phyloP scores from a whole-genome alignment of 768 basidiomycete genomes.

The Trichaptum fuscoviolaceum region DNA sequence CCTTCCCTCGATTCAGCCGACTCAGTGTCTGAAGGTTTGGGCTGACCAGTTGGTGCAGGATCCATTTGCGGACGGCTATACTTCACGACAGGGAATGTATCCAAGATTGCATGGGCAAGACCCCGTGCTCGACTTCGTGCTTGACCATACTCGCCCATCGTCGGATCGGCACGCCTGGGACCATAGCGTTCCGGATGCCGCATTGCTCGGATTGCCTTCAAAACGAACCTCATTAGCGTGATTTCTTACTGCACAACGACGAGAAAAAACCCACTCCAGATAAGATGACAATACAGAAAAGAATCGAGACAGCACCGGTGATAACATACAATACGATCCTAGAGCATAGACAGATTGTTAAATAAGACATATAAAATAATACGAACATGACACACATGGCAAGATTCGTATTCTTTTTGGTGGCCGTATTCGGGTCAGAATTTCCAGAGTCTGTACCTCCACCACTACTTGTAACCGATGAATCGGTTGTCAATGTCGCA shows the following conservation, averaged over 20 bases:
- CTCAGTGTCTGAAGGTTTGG: not conserved
- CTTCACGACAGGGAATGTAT: slow-evolving; percentile 93
- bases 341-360: slow-evolving; percentile 7
- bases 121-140: slow-evolving; percentile 73
- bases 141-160: slow-evolving; percentile 27
- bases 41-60: slow-evolving; percentile 10
- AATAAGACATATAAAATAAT: slow-evolving; percentile 7
- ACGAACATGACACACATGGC: slow-evolving; percentile 61
- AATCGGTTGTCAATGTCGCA: slow-evolving; percentile 61
- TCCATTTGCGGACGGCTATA: slow-evolving; percentile 43
- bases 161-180: slow-evolving; percentile 44
- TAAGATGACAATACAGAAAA: slow-evolving; percentile 81
- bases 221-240: slow-evolving; percentile 9
- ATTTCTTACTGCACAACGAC: slow-evolving; percentile 5
- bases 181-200: slow-evolving; percentile 92
- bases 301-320: slow-evolving; percentile 80
- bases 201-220: slow-evolving; percentile 71
- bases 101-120: slow-evolving; percentile 86
- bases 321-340: slow-evolving; percentile 86
- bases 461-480: slow-evolving; percentile 42
- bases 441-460: slow-evolving; percentile 14
- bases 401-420: slow-evolving; percentile 44
- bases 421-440: not conserved
- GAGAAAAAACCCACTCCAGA: slow-evolving; percentile 55
- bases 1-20: not conserved